Evolutionary conservation across 2,329 filamentous ascomycete genomes (phyloP).

Genomic region (Clonostachys sp.): DNA sequence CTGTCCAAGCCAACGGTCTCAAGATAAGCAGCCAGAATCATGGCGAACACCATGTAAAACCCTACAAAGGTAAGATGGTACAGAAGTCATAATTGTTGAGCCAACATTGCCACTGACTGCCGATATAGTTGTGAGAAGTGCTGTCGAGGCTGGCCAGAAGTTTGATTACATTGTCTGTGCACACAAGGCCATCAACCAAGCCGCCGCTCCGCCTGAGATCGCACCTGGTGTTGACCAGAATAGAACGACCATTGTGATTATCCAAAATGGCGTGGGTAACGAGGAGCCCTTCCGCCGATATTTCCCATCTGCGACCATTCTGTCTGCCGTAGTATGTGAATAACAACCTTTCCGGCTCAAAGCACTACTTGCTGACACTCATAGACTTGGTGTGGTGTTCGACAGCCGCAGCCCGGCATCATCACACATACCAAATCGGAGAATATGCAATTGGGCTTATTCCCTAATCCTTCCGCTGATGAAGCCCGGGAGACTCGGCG

Average conservation of each 20-base stretch:
- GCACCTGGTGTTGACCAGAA: conserved; percentile 48
- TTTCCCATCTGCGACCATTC: conserved; percentile 55
- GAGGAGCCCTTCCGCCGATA: conserved; percentile 60
- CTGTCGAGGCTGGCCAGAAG: conserved; percentile 24
- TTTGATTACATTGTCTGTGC: conserved; percentile 64
- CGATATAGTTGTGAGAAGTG: conserved; percentile 40
- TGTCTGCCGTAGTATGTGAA: conserved; percentile 44
- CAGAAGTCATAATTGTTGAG: not conserved
- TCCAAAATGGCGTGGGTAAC: conserved; percentile 67
- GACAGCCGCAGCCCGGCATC: conserved; percentile 41
- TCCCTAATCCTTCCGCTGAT: conserved; percentile 26
- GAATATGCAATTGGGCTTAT: conserved; percentile 50
- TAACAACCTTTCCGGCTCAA: not conserved
- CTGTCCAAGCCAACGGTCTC: conserved; percentile 58
- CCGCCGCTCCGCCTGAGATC: conserved; percentile 57
- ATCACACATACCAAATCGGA: conserved; percentile 46
- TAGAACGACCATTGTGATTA: conserved; percentile 56
- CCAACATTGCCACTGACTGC: not conserved
- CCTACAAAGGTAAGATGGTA: conserved; percentile 29
- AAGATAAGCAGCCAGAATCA: conserved; percentile 61
- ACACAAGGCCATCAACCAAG: conserved; percentile 65
- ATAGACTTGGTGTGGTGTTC: conserved; percentile 48
- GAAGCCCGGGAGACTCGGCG: conserved; percentile 21
- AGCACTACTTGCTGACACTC: too few relatives aligned
- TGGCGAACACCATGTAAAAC: conserved; percentile 48